Evolutionary conservation across 2,329 filamentous ascomycete species (phyloP).

Genomic region (Sporothrix dimorphospora): DNA sequence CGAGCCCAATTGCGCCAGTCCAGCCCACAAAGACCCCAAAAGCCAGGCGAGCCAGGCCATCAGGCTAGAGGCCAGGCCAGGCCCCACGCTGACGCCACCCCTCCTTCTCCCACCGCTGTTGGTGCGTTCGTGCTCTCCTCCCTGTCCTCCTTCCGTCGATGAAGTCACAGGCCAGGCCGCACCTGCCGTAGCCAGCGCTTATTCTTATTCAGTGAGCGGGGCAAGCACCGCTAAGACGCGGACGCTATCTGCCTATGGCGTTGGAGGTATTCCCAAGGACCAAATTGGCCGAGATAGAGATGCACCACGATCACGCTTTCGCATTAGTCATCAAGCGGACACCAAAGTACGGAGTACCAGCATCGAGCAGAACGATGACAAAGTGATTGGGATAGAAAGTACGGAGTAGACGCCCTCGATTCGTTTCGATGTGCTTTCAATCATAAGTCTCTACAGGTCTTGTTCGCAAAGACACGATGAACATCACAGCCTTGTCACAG

Average conservation of each 20-base stretch:
- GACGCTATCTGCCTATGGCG: not conserved
- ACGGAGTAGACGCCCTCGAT: too few species aligned
- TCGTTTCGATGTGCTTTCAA: too few species aligned
- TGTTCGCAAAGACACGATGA: not conserved
- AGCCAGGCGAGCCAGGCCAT: not conserved
- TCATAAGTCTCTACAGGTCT: too few species aligned
- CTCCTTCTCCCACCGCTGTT: not conserved
- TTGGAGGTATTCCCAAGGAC: not conserved
- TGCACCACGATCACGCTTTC: not conserved
- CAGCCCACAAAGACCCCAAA: not conserved
- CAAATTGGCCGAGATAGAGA: not conserved
- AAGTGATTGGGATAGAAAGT: too few species aligned
- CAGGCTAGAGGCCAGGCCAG: slow-evolving; percentile 4
- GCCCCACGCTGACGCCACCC: slow-evolving; percentile 25
- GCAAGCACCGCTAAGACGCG: not conserved
- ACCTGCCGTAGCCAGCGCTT: not conserved
- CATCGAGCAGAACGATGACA: not conserved
- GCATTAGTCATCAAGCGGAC: not conserved
- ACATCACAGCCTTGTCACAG: not conserved
- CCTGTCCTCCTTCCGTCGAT: not conserved
- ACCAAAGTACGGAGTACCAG: not conserved
- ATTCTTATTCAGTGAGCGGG: slow-evolving; percentile 4
- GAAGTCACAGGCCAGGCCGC: not conserved
- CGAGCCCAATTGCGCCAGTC: slow-evolving; percentile 19
- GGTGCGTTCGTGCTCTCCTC: not conserved